Evolutionary conservation across 2,329 filamentous ascomycete genomes (phyloP).

Genomic region (Curvularia verruculosa): DNA sequence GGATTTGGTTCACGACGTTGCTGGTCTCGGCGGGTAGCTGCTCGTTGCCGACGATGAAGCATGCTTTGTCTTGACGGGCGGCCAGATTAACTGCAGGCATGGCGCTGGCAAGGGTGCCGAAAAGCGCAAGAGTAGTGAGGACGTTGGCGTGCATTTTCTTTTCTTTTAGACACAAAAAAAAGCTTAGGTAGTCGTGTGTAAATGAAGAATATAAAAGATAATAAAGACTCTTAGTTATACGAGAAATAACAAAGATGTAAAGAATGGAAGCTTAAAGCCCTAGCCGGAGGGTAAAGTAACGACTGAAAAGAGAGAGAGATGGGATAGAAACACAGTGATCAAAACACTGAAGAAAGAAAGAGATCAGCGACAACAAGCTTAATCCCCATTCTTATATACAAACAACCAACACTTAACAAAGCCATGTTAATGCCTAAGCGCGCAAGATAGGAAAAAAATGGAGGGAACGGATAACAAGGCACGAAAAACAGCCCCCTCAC

Average conservation of each 20-base stretch:
- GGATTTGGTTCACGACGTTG: slow-evolving; percentile 52
- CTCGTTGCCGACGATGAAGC: slow-evolving; percentile 61
- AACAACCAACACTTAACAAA: background rate
- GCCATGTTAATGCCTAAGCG: slow-evolving; percentile 9
- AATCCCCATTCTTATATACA: slow-evolving; percentile 6
- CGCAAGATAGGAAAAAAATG: too few species aligned
- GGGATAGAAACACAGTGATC: slow-evolving; percentile 3
- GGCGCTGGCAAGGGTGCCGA: slow-evolving; percentile 24
- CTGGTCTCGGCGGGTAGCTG: slow-evolving; percentile 60
- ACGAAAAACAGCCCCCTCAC: slow-evolving; percentile 5
- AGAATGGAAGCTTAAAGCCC: slow-evolving; percentile 12
- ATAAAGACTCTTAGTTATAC: background rate
- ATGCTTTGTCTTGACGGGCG: slow-evolving; percentile 46
- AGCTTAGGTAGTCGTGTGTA: background rate
- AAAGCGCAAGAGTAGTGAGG: slow-evolving; percentile 19
- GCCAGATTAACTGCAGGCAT: slow-evolving; percentile 18
- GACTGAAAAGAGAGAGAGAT: slow-evolving; percentile 9
- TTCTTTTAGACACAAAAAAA: background rate
- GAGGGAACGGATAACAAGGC: slow-evolving; percentile 19
- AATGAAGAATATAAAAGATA: slow-evolving; percentile 1
- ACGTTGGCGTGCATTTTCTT: slow-evolving; percentile 24
- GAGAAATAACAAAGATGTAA: slow-evolving; percentile 2
- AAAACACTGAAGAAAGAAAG: slow-evolving; percentile 7
- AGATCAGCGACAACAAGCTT: slow-evolving; percentile 3
- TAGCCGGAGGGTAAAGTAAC: slow-evolving; percentile 16